Evolutionary conservation across 495 filamentous ascomycete genomes (phyloP).

Genomic region (Xylaria intraflava): DNA sequence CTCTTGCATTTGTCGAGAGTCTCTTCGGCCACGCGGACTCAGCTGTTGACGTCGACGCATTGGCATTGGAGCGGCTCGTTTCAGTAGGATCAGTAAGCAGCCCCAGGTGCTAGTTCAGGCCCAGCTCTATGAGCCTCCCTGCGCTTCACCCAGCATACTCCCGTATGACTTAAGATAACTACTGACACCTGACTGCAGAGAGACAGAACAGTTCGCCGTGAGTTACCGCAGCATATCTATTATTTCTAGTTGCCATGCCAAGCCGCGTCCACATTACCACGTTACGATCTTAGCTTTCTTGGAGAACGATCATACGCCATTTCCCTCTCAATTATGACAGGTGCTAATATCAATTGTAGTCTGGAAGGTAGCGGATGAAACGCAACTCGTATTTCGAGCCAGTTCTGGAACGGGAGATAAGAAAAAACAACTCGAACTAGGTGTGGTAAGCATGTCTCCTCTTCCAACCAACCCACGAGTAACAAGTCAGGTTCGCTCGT

Average conservation of each 20-base stretch:
- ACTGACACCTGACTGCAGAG: conserved; percentile 35
- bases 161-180: background rate
- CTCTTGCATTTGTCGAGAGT: conserved; percentile 86
- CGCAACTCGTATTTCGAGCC: conserved; percentile 89
- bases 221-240: background rate
- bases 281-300: background rate
- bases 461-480: too few species aligned
- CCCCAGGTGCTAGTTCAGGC: background rate
- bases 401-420: conserved; percentile 53
- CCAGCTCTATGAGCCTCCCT: too few species aligned
- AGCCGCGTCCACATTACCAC: background rate
- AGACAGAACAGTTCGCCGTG: conserved; percentile 75
- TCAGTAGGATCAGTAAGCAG: conserved; percentile 59
- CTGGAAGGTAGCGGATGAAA: conserved; percentile 96
- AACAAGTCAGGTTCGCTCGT: background rate
- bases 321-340: background rate
- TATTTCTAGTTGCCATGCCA: background rate
- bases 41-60: conserved; percentile 73
- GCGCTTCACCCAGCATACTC: background rate
- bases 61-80: conserved; percentile 80
- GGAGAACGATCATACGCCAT: background rate
- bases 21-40: conserved; percentile 93
- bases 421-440: conserved; percentile 36
- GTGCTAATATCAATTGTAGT: conserved; percentile 27
- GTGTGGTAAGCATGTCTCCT: conserved; percentile 2